Conservation (phyloP, 441 rosid species). For the Jatropha podagrica region DNA sequence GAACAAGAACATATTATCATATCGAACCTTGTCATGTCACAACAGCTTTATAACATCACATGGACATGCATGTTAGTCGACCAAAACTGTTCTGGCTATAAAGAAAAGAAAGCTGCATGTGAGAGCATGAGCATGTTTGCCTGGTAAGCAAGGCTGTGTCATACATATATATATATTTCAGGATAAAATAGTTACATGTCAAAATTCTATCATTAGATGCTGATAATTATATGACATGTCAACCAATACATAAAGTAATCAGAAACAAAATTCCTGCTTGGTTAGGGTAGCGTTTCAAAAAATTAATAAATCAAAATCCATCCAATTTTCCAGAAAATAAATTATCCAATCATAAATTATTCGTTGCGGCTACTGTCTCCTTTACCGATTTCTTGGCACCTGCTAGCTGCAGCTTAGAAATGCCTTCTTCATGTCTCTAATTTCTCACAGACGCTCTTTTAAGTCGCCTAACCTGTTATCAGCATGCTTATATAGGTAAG, state of each 20-base stretch:
- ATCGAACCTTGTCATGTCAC: slow-evolving; percentile 12
- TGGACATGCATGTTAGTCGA: slow-evolving; percentile 19
- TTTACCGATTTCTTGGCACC: background rate
- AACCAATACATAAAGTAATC: background rate
- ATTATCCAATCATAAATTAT: slow-evolving; percentile 2
- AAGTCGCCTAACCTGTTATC: slow-evolving; percentile 56
- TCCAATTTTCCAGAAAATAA: slow-evolving; percentile 3
- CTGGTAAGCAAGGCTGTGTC: background rate
- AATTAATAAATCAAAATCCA: background rate
- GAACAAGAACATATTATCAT: background rate
- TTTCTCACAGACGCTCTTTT: slow-evolving; percentile 54
- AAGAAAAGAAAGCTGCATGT: slow-evolving; percentile 16
- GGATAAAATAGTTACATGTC: background rate
- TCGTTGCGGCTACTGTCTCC: slow-evolving; percentile 4
- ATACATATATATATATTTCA: background rate
- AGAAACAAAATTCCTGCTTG: background rate
- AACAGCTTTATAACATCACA: background rate
- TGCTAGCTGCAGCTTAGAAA: background rate
- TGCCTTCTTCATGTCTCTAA: slow-evolving; percentile 8
- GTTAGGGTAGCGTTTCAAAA: background rate
- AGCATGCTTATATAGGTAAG: slow-evolving; percentile 17
- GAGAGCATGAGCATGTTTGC: slow-evolving; percentile 12
- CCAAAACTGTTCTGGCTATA: slow-evolving; percentile 6
- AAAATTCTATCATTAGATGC: background rate
- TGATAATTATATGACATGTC: background rate